A percentile compares a stretch with the other conserved stretches of the same genome.
Conservation (phyloP, 106 monocot genomes). For the Vanilla planifolia region DNA sequence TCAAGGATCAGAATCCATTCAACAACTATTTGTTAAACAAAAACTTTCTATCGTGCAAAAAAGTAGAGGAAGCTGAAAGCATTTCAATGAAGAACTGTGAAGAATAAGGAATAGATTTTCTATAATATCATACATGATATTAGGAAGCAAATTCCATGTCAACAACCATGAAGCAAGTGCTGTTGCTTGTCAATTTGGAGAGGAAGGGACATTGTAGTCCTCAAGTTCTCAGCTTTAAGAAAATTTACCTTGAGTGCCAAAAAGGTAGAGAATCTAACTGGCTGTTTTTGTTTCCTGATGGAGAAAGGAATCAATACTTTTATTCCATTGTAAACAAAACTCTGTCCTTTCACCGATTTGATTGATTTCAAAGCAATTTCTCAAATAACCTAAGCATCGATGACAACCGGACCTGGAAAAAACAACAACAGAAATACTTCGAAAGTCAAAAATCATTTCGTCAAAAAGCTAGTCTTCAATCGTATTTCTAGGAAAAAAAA, state of each 20-base stretch:
- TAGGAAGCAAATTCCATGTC: not conserved
- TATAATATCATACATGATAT: constrained; percentile 4
- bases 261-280: constrained; percentile 9
- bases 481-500: too few species aligned
- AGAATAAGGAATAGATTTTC: not conserved
- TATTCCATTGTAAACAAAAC: constrained; percentile 3
- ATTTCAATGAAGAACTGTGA: not conserved
- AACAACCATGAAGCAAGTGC: too few species aligned
- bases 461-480: too few species aligned
- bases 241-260: not conserved
- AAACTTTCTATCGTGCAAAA: too few species aligned
- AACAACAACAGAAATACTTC: too few species aligned
- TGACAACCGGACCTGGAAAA: too few species aligned
- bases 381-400: too few species aligned
- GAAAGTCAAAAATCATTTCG: too few species aligned
- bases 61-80: too few species aligned
- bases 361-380: not conserved
- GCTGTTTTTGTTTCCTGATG: not conserved
- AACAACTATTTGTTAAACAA: too few species aligned
- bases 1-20: too few species aligned
- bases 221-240: not conserved
- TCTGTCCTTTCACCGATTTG: not conserved
- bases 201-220: not conserved
- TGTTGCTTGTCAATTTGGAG: not conserved
- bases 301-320: constrained; percentile 13